These are phyloP conservation scores for Cadophora gregata DNA, from an alignment of 2,329 filamentous ascomycete species.

Conservation along the genomic window DNA sequence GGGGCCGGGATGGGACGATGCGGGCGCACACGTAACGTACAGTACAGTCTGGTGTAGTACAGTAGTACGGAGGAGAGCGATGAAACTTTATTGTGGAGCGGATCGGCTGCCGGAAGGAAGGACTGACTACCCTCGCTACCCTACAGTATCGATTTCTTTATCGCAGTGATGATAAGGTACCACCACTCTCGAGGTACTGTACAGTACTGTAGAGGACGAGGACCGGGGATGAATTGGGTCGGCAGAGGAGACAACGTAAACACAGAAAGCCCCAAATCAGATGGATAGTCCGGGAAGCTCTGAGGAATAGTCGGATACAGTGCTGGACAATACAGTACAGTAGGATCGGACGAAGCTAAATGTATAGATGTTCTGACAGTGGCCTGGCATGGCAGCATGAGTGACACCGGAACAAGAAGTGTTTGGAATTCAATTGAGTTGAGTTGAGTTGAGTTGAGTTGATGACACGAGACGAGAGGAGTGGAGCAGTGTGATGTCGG, in stretches of 20 bases:
- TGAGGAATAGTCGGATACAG: background rate
- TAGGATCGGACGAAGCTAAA: conserved; percentile 2
- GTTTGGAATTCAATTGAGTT: conserved; percentile 6
- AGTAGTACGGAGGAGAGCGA: no score
- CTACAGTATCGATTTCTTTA: no score
- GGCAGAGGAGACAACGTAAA: background rate
- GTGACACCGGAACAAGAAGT: conserved; percentile 10
- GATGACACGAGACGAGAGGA: conserved; percentile 11
- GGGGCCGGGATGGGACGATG: no score
- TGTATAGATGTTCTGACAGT: background rate
- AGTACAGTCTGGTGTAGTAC: no score
- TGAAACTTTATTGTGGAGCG: no score
- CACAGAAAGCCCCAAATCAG: background rate
- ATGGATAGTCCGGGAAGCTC: background rate
- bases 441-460: background rate
- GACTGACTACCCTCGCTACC: no score
- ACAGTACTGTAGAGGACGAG: no score
- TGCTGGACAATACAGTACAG: background rate
- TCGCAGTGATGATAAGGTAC: no score
- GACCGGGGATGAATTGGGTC: background rate
- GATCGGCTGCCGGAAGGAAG: background rate
- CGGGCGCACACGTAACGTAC: no score
- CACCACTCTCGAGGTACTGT: no score
- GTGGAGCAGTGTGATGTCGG: background rate
- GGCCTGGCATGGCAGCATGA: background rate